Evolutionary conservation across 1,284 basidiomycete genomes (phyloP).

Genomic region (Ceratobasidium papillatum): DNA sequence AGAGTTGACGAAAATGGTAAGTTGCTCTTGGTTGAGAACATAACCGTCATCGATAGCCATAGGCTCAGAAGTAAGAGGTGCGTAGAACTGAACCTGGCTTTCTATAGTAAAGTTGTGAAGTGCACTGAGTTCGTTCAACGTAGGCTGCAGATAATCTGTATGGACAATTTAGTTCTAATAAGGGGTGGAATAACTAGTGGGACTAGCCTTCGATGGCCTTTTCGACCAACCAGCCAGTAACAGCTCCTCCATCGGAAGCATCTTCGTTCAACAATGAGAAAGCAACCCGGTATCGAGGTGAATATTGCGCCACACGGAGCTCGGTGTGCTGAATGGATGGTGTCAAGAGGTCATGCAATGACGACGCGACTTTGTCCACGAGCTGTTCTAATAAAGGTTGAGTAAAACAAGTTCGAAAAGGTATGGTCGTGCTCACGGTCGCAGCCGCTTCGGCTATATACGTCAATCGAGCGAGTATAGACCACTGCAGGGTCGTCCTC

Average conservation of each 20-base stretch:
- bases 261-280: constrained; percentile 91
- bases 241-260: constrained; percentile 68
- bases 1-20: constrained; percentile 93
- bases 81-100: constrained; percentile 92
- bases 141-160: constrained; percentile 74
- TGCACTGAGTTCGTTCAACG: constrained; percentile 65
- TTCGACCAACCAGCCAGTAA: constrained; percentile 77
- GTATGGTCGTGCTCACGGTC: neutral
- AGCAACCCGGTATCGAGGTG: constrained; percentile 78
- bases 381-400: constrained; percentile 4
- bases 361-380: constrained; percentile 43
- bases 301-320: constrained; percentile 74
- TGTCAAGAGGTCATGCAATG: constrained; percentile 64
- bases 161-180: constrained; percentile 40
- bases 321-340: constrained; percentile 54
- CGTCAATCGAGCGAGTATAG: constrained; percentile 3
- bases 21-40: constrained; percentile 77
- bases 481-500: constrained; percentile 26
- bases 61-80: constrained; percentile 86
- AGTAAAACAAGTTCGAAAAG: neutral
- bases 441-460: constrained; percentile 30
- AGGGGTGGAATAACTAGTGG: constrained; percentile 31
- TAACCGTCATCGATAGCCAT: constrained; percentile 54
- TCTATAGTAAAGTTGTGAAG: constrained; percentile 93
- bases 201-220: constrained; percentile 69